Conservation (phyloP, 1,284 basidiomycete genomes). For the Moniliophthora roreri region DNA sequence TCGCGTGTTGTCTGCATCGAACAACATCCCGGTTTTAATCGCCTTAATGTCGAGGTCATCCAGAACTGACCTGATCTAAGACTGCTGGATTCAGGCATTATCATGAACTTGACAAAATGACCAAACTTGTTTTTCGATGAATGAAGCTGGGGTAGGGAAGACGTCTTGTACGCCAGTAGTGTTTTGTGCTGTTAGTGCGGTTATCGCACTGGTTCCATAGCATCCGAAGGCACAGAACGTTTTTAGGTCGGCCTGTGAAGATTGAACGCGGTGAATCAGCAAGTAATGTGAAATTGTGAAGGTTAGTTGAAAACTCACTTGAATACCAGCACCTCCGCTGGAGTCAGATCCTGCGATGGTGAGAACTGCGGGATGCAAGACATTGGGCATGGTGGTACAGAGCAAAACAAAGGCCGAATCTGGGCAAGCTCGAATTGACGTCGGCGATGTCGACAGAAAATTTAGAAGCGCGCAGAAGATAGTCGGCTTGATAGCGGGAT, state of each 20-base stretch:
- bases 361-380: slow-evolving; percentile 35
- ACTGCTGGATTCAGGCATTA: not conserved
- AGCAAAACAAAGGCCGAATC: not conserved
- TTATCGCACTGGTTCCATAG: slow-evolving; percentile 87
- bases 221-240: slow-evolving; percentile 79
- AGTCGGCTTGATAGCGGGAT: not conserved
- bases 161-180: slow-evolving; percentile 82
- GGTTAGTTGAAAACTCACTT: too few relatives aligned
- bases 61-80: slow-evolving; percentile 73
- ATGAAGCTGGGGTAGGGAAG: slow-evolving; percentile 63
- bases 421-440: not conserved
- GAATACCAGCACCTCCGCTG: slow-evolving; percentile 89
- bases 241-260: slow-evolving; percentile 77
- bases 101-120: not conserved
- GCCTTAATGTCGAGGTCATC: slow-evolving; percentile 74
- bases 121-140: slow-evolving; percentile 68
- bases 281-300: too few relatives aligned
- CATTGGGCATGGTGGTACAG: not conserved
- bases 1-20: slow-evolving; percentile 47
- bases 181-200: slow-evolving; percentile 92
- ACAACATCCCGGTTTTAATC: slow-evolving; percentile 92
- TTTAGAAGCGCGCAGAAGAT: not conserved
- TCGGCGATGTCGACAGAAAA: not conserved
- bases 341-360: slow-evolving; percentile 89
- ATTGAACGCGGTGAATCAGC: too few relatives aligned